phyloP scores from a whole-genome alignment of 1,284 basidiomycete genomes.

The Pascua sp. region DNA sequence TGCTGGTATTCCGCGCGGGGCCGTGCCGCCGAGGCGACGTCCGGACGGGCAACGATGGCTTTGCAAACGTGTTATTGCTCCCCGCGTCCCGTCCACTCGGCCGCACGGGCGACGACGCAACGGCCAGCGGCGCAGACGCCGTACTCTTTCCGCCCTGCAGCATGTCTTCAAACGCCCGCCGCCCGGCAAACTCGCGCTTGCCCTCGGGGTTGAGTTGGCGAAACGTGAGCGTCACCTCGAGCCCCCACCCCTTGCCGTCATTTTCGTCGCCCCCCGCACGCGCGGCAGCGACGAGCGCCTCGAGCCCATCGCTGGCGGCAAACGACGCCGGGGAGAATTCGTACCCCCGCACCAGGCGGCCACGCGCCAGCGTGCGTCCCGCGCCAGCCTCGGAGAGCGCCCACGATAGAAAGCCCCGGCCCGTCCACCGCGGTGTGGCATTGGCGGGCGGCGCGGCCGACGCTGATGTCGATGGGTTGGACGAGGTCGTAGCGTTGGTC shows the following conservation, averaged over 20 bases:
- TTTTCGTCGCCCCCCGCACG: slow-evolving; percentile 14
- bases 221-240: slow-evolving; percentile 40
- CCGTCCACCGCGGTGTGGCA: slow-evolving; percentile 24
- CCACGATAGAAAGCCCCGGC: slow-evolving; percentile 45
- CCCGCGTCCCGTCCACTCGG: no score
- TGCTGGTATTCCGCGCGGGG: no score
- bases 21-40: slow-evolving; percentile 4
- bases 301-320: slow-evolving; percentile 34
- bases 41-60: slow-evolving; percentile 4
- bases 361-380: slow-evolving; percentile 35
- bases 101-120: not conserved
- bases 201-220: slow-evolving; percentile 40
- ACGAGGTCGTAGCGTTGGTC: not conserved
- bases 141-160: slow-evolving; percentile 20
- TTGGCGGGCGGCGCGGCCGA: not conserved
- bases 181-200: slow-evolving; percentile 33
- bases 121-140: slow-evolving; percentile 11
- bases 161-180: slow-evolving; percentile 39
- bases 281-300: slow-evolving; percentile 40
- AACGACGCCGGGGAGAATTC: slow-evolving; percentile 36
- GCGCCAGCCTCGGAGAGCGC: slow-evolving; percentile 26
- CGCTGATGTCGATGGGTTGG: not conserved
- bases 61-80: slow-evolving; percentile 4
- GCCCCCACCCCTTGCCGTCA: slow-evolving; percentile 44
- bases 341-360: slow-evolving; percentile 35